Evolutionary conservation across 106 monocot species (phyloP).

Genomic region (Narthecium ossifragum): DNA sequence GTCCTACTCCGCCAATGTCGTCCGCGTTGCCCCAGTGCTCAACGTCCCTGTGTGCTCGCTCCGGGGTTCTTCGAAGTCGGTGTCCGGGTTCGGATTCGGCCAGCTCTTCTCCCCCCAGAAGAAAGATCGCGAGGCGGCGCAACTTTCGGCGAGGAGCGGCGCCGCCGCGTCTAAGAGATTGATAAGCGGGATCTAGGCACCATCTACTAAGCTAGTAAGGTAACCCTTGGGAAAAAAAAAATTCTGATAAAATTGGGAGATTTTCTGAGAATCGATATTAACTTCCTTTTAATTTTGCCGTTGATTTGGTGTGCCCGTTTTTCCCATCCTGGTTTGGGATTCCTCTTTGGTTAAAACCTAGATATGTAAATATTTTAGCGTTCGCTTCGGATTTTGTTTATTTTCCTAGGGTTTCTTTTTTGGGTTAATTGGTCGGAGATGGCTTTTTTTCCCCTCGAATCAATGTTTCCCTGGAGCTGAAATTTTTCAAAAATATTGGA

Average conservation of each 20-base stretch:
- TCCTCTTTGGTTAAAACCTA: neutral
- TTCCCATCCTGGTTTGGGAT: too few relatives aligned
- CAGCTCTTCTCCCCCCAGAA: constrained; percentile 31
- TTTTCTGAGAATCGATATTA: neutral
- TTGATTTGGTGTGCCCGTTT: neutral
- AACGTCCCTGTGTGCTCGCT: constrained; percentile 82
- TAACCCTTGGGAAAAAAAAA: neutral
- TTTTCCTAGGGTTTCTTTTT: neutral
- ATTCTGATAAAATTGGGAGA: neutral
- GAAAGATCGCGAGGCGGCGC: constrained; percentile 23
- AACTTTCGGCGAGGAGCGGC: too few relatives aligned
- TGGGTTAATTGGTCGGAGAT: neutral
- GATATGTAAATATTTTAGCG: neutral
- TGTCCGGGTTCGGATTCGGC: constrained; percentile 50
- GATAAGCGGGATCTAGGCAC: too few relatives aligned
- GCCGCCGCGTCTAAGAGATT: too few relatives aligned
- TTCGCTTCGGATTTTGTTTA: neutral
- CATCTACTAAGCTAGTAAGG: too few relatives aligned
- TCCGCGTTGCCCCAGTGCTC: constrained; percentile 65
- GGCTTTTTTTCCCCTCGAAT: neutral
- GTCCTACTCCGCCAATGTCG: constrained; percentile 76
- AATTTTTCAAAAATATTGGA: too few relatives aligned
- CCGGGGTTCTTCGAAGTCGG: constrained; percentile 39
- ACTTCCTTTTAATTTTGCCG: neutral
- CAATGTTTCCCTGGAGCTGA: too few relatives aligned